These are phyloP conservation scores for Crithidia fasciculata DNA, from an alignment of 208 protist species.

Conservation along the genomic window DNA sequence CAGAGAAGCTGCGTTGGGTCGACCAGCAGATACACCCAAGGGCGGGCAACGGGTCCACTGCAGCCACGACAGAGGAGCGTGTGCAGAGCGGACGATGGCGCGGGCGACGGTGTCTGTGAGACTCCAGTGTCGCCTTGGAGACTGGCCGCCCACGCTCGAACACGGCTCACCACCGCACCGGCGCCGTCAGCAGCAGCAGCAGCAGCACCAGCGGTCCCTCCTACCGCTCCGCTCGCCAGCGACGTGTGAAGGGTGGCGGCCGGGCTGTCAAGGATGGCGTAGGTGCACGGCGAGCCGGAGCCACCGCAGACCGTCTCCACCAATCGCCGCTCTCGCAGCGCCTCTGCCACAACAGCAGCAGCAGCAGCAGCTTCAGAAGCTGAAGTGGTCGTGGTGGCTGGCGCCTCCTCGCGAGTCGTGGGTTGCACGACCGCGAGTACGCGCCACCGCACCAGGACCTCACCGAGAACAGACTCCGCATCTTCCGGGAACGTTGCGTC, in stretches of 20 bases:
- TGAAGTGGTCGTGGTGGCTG: no score
- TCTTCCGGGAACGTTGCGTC: background rate
- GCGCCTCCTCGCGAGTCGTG: background rate
- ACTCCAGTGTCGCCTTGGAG: background rate
- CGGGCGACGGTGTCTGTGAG: background rate
- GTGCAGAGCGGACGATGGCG: no score
- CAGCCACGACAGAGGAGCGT: background rate
- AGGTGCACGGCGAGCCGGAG: conserved; percentile 4
- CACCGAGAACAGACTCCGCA: conserved; percentile 8
- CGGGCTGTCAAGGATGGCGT: conserved; percentile 8
- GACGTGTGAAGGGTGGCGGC: background rate
- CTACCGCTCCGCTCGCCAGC: background rate
- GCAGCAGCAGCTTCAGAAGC: no score
- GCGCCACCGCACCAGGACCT: conserved; percentile 28
- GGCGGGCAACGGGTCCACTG: background rate
- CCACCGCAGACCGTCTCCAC: conserved; percentile 24
- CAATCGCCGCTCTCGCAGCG: conserved; percentile 6
- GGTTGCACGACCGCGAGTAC: no score
- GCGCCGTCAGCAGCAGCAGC: background rate
- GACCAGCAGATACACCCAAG: conserved; percentile 22
- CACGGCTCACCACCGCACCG: background rate
- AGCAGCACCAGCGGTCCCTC: background rate
- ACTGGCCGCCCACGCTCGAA: conserved; percentile 4
- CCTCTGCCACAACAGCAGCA: background rate
- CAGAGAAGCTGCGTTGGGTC: conserved; percentile 15